Conservation (phyloP, 164 flowering plant genomes). For the Stephania yunnanensis region DNA sequence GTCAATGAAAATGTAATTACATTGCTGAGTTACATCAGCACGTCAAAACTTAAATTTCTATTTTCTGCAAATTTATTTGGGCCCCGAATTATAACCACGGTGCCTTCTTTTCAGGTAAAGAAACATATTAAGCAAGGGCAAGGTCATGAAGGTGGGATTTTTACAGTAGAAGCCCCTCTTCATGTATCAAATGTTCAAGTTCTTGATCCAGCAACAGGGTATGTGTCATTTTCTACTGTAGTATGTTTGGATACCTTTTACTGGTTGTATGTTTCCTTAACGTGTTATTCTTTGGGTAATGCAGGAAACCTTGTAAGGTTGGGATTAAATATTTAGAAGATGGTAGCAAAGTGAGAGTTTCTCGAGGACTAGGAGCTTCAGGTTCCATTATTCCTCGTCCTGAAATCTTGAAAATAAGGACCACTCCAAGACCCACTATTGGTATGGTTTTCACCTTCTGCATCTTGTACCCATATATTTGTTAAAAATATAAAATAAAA, state of each 20-base stretch:
- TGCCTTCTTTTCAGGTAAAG: constrained; percentile 49
- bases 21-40: background rate
- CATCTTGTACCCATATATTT: background rate
- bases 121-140: constrained; percentile 91
- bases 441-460: constrained; percentile 30
- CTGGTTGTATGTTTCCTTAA: background rate
- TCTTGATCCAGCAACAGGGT: constrained; percentile 85
- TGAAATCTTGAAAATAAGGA: constrained; percentile 81
- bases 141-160: constrained; percentile 97
- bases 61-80: background rate
- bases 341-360: constrained; percentile 80
- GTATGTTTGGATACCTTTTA: background rate
- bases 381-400: constrained; percentile 91
- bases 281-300: background rate
- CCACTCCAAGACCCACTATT: constrained; percentile 75
- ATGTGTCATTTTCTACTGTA: constrained; percentile 8
- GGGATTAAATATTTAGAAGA: constrained; percentile 75
- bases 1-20: too few relatives aligned
- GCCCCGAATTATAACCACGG: background rate
- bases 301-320: constrained; percentile 80
- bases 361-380: constrained; percentile 80
- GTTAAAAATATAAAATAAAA: too few relatives aligned
- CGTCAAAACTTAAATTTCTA: background rate
- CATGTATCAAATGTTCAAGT: constrained; percentile 95
- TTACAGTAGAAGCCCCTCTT: constrained; percentile 92